These are phyloP conservation scores for Piper longum DNA, from an alignment of 164 flowering plant genomes.

Conservation along the genomic window DNA sequence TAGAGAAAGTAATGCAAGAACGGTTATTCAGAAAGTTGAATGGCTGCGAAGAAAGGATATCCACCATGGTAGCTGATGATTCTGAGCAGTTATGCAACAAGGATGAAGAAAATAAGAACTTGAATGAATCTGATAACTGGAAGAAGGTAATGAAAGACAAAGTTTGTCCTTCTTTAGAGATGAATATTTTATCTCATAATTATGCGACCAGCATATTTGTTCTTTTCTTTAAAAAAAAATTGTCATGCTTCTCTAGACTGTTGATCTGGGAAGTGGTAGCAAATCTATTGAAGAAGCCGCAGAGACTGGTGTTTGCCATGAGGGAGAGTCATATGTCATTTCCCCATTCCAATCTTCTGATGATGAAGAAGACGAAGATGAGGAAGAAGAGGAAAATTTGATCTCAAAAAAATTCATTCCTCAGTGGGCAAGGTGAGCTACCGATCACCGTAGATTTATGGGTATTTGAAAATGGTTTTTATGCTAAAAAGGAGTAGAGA, in stretches of 20 bases:
- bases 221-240: too few relatives aligned
- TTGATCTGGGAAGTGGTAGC: too few relatives aligned
- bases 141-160: neutral
- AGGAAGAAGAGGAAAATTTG: conserved; percentile 55
- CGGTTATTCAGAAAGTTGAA: conserved; percentile 12
- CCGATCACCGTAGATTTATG: neutral
- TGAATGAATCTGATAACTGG: neutral
- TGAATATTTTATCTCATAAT: too few relatives aligned
- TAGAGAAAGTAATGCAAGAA: conserved; percentile 13
- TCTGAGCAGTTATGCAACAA: conserved; percentile 14
- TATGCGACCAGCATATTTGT: too few relatives aligned
- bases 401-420: conserved; percentile 51
- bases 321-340: conserved; percentile 55
- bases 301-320: conserved; percentile 4
- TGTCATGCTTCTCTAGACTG: conserved; percentile 5
- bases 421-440: conserved; percentile 69
- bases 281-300: conserved; percentile 11
- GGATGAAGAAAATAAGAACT: neutral
- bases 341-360: conserved; percentile 82
- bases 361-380: conserved; percentile 87
- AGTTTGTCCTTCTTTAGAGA: conserved; percentile 18
- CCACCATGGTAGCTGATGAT: conserved; percentile 9
- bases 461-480: neutral
- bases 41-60: conserved; percentile 7
- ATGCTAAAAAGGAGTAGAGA: neutral